These are phyloP conservation scores for Eleusine indica DNA, from an alignment of 176 grass and related monocot species.

Conservation along the genomic window DNA sequence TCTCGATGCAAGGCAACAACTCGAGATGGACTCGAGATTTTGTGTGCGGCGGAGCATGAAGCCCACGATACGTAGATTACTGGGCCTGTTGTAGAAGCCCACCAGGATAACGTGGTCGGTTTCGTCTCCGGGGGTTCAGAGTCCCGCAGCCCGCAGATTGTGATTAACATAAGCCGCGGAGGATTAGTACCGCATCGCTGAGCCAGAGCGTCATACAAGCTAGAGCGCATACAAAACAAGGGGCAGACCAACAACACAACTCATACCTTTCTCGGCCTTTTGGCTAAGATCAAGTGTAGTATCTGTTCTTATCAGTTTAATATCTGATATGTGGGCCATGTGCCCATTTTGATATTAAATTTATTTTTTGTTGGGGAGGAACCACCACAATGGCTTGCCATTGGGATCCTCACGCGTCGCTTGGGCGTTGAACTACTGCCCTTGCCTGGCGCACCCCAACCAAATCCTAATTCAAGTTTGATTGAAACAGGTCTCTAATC, in stretches of 20 bases:
- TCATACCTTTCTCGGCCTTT: conserved; percentile 75
- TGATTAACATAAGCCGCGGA: too few species aligned
- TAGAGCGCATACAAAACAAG: conserved; percentile 52
- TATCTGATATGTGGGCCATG: not conserved
- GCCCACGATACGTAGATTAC: too few species aligned
- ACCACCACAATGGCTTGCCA: not conserved
- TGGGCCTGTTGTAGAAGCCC: conserved; percentile 22
- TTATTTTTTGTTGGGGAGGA: not conserved
- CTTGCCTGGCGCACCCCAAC: not conserved
- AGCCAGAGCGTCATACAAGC: not conserved
- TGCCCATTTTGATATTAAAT: not conserved
- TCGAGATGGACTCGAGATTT: too few species aligned
- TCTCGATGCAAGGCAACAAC: too few species aligned
- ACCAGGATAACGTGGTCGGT: too few species aligned
- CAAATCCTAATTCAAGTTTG: not conserved
- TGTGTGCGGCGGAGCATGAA: too few species aligned
- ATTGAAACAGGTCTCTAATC: not conserved
- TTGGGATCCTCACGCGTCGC: not conserved
- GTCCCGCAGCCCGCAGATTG: too few species aligned
- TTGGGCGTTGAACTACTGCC: not conserved
- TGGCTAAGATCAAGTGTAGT: conserved; percentile 71
- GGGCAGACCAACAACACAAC: not conserved
- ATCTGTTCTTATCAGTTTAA: not conserved
- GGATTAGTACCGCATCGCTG: too few species aligned
- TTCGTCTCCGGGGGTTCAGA: too few species aligned